Evolutionary conservation across 192 early-diverging fungal species (phyloP).

Genomic region (Pilobolus umbonatus): DNA sequence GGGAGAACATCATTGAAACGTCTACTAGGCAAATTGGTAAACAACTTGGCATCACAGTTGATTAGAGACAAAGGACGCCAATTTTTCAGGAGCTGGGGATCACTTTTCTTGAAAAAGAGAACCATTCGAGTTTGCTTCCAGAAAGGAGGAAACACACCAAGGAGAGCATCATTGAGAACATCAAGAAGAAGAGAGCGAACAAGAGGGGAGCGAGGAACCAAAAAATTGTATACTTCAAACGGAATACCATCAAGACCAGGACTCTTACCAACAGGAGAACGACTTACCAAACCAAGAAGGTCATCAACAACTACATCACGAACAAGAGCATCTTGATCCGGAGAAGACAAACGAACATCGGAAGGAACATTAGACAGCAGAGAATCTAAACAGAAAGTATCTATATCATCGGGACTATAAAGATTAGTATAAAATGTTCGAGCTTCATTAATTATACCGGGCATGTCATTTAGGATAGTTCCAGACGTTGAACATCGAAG

Average conservation of each 20-base stretch:
- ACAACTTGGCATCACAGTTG: slow-evolving; percentile 22
- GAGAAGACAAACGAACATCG: neutral
- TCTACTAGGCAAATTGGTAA: neutral
- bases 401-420: neutral
- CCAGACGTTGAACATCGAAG: too few species aligned
- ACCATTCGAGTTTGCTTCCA: slow-evolving; percentile 17
- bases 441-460: too few species aligned
- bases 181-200: neutral
- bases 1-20: neutral
- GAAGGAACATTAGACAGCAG: neutral
- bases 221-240: neutral
- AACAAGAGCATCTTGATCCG: too few species aligned
- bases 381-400: too few species aligned
- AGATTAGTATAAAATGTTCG: neutral
- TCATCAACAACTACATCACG: too few species aligned
- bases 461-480: too few species aligned
- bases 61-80: slow-evolving; percentile 16
- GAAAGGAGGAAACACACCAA: neutral
- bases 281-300: too few species aligned
- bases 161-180: neutral
- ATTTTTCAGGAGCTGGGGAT: slow-evolving; percentile 12
- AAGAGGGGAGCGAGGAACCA: neutral
- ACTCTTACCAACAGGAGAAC: neutral
- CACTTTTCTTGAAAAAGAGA: slow-evolving; percentile 27
- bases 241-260: slow-evolving; percentile 13